These are phyloP conservation scores for Colletotrichum plurivorum DNA, from an alignment of 2,329 filamentous ascomycete species.

Conservation along the genomic window DNA sequence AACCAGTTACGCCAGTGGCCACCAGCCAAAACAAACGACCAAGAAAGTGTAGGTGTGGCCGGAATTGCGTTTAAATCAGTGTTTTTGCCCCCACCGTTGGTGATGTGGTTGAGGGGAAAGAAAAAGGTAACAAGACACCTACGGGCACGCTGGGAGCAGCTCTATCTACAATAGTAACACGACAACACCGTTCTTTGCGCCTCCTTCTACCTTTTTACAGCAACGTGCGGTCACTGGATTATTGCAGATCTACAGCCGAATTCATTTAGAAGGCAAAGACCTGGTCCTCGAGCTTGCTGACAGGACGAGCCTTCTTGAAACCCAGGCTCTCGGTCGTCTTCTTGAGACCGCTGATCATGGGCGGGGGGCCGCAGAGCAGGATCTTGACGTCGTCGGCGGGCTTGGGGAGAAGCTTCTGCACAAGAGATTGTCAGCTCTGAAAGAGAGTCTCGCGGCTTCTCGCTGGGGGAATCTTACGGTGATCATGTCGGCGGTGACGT, in stretches of 20 bases:
- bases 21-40: too few relatives aligned
- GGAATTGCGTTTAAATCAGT: too few relatives aligned
- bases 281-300: slow-evolving; percentile 98
- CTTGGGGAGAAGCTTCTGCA: slow-evolving; percentile 82
- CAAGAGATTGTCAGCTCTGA: slow-evolving; percentile 45
- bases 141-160: slow-evolving; percentile 1
- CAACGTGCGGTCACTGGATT: background rate
- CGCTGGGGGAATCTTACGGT: slow-evolving; percentile 68
- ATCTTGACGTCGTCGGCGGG: slow-evolving; percentile 92
- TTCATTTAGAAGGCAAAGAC: slow-evolving; percentile 86
- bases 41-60: too few relatives aligned
- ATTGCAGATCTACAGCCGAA: background rate
- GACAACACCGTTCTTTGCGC: background rate
- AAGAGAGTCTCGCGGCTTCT: slow-evolving; percentile 44
- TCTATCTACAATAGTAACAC: slow-evolving; percentile 7
- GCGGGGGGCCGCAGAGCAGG: slow-evolving; percentile 93
- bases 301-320: slow-evolving; percentile 91
- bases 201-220: slow-evolving; percentile 2
- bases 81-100: too few relatives aligned
- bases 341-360: slow-evolving; percentile 98
- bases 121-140: background rate
- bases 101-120: too few relatives aligned
- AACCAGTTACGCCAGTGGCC: too few relatives aligned
- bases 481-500: slow-evolving; percentile 96
- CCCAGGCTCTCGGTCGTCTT: slow-evolving; percentile 92